Percentiles rank a stretch among this genome's conserved stretches.
Evolutionary conservation across 495 filamentous ascomycete genomes (phyloP).

Genomic region (Emericellopsis terricola): DNA sequence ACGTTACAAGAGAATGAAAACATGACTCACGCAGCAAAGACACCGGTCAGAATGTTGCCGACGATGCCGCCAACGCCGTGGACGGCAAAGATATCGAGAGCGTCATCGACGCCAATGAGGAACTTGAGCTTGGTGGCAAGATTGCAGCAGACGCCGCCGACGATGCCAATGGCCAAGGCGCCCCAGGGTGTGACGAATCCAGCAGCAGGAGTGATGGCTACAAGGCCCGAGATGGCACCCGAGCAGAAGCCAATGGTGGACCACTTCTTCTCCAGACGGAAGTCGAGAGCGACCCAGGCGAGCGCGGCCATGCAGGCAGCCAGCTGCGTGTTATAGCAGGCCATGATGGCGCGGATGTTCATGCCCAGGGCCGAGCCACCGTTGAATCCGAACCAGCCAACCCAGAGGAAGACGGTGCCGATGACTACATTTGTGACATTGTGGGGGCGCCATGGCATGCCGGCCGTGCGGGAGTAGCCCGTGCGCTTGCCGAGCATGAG

Average conservation of each 20-base stretch:
- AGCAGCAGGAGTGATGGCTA: conserved; percentile 71
- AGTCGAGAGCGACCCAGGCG: conserved; percentile 80
- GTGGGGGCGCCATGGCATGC: conserved; percentile 70
- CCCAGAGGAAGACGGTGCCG: conserved; percentile 88
- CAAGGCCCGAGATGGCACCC: conserved; percentile 69
- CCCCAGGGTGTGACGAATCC: conserved; percentile 77
- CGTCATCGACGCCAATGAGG: conserved; percentile 54
- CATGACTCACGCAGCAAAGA: conserved; percentile 56
- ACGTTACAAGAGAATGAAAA: not conserved
- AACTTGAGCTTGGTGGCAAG: conserved; percentile 81
- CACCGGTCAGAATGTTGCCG: conserved; percentile 56
- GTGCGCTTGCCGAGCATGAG: conserved; percentile 71
- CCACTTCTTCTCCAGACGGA: conserved; percentile 80
- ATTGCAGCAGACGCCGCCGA: conserved; percentile 68
- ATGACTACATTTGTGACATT: conserved; percentile 89
- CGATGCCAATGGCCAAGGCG: conserved; percentile 61
- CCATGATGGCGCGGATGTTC: conserved; percentile 76
- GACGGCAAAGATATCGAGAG: conserved; percentile 66
- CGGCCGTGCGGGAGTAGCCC: conserved; percentile 54
- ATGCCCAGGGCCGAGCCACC: conserved; percentile 80
- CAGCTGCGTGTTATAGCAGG: conserved; percentile 85
- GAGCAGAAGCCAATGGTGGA: conserved; percentile 96
- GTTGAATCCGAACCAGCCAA: conserved; percentile 96
- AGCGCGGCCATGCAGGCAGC: conserved; percentile 66
- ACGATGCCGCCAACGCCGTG: conserved; percentile 62